Evolutionary conservation across 306 rosid species (phyloP).

Genomic region (Boehmeria nivea): DNA sequence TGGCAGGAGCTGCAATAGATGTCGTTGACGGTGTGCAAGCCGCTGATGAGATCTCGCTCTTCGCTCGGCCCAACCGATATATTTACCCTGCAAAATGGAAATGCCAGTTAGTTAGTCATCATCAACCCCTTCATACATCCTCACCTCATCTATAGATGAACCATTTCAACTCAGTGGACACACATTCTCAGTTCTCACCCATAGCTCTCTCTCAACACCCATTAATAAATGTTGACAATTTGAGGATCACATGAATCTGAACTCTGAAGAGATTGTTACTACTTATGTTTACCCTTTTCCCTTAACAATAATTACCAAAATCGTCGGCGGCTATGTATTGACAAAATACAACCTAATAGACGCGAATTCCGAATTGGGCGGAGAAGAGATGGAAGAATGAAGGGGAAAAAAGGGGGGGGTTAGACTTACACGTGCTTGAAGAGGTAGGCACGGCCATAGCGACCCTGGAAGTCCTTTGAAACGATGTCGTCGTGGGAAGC

Average conservation of each 20-base stretch:
- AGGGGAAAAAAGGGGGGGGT: background rate
- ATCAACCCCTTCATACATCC: background rate
- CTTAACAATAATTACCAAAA: no score
- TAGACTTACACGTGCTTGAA: slow-evolving; percentile 26
- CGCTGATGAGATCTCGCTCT: slow-evolving; percentile 26
- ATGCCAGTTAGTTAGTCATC: background rate
- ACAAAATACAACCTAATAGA: background rate
- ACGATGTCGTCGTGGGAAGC: slow-evolving; percentile 26
- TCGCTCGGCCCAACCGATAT: slow-evolving; percentile 31
- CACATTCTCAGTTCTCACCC: no score
- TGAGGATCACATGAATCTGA: no score
- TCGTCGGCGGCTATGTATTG: no score
- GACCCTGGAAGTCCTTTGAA: slow-evolving; percentile 33
- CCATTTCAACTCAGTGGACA: no score
- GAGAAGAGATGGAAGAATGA: background rate
- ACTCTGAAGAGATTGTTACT: no score
- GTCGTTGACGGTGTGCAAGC: slow-evolving; percentile 36
- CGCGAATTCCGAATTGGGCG: background rate
- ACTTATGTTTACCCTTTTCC: background rate
- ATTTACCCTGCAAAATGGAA: slow-evolving; percentile 12
- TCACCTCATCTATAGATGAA: no score
- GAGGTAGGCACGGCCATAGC: slow-evolving; percentile 30
- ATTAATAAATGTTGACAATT: background rate
- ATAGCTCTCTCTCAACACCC: background rate
- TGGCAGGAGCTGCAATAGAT: slow-evolving; percentile 39